Conservation (phyloP, 2,329 filamentous ascomycete genomes). For the Cercospora beticola region DNA sequence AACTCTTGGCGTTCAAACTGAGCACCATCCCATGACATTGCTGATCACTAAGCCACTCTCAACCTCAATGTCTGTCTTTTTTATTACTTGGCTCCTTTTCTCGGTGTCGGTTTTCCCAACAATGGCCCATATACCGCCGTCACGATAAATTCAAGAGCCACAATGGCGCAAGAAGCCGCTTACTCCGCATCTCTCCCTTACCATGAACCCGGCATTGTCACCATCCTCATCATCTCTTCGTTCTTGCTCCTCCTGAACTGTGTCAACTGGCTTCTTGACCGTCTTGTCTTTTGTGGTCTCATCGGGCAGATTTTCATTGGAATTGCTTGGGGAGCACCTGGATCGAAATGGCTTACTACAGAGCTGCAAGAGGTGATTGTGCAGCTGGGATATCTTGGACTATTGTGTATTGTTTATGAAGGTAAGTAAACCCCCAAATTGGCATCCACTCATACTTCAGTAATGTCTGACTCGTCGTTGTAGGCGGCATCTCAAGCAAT, state of each 20-base stretch:
- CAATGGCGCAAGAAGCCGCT: background rate
- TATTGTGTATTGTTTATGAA: conserved; percentile 72
- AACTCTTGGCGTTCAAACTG: background rate
- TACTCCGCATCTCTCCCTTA: conserved; percentile 23
- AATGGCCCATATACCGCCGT: background rate
- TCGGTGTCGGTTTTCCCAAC: background rate
- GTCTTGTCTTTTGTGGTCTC: conserved; percentile 53
- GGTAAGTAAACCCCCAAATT: background rate
- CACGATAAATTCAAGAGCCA: background rate
- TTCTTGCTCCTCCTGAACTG: conserved; percentile 50
- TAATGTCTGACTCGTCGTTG: conserved; percentile 42
- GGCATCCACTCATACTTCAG: background rate
- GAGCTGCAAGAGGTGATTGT: conserved; percentile 58
- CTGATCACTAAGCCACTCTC: background rate
- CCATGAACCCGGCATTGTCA: conserved; percentile 47
- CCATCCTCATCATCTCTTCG: conserved; percentile 60
- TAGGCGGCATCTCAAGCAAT: conserved; percentile 60
- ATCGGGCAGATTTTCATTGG: conserved; percentile 71
- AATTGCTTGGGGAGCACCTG: conserved; percentile 68
- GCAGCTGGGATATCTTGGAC: conserved; percentile 68
- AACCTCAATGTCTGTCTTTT: background rate
- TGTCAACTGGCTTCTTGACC: conserved; percentile 28
- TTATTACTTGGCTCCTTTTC: background rate
- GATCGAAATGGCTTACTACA: conserved; percentile 57
- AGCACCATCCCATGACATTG: background rate